Evolutionary conservation across 768 basidiomycete species (phyloP), one percentile per base, ranked within the genome.

Genomic region (Amanita pallidorosea): DNA sequence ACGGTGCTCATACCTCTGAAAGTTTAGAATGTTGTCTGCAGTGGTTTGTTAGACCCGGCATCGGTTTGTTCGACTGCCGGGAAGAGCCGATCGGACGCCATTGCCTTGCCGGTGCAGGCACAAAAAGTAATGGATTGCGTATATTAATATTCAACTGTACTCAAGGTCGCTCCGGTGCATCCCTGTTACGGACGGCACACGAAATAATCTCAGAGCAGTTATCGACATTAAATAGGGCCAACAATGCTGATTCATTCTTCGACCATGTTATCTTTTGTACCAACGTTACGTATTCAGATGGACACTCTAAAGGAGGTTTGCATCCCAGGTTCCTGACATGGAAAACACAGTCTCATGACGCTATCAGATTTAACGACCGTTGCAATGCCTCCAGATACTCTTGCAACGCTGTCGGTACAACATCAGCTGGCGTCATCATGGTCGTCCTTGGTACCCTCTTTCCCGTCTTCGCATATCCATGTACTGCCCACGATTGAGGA

Each of bases 81-180:
- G 51, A 55, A 60, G 47, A 46, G 53, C 33, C 37, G n/a, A 8
- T 22, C n/a, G 38, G 53, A 57, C 51, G 23, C 40, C 45, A 13
- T 34, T 27, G 6, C 18, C 52, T 49, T 37, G n/a, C 35, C 49
- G 47, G 56, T 53, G 9, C 20, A 29, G 17, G 12, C 45, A 29
- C 7, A 34, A 65, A 62, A 23, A 65, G 55, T 37, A 59, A 60
- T 38, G 62, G 65, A 22, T 60, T 54, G 22, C 79, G 89, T 20
- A 67, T 89, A 3, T 71, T 98, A 34, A 75, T 99, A 18, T 99
- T 99, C 71, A 99, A 99, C 65, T 97, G 93, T 67, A 96, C 93
- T 2, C 81, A 74, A 48, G 95, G 93, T 11, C 81, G 96, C 34
- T 87, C 91, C 11, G 93, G 89, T 1, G 63, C 74, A 18, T 65